Evolutionary conservation across 371 early-diverging fungal species (phyloP).

Genomic region (Gilbertella persicaria): DNA sequence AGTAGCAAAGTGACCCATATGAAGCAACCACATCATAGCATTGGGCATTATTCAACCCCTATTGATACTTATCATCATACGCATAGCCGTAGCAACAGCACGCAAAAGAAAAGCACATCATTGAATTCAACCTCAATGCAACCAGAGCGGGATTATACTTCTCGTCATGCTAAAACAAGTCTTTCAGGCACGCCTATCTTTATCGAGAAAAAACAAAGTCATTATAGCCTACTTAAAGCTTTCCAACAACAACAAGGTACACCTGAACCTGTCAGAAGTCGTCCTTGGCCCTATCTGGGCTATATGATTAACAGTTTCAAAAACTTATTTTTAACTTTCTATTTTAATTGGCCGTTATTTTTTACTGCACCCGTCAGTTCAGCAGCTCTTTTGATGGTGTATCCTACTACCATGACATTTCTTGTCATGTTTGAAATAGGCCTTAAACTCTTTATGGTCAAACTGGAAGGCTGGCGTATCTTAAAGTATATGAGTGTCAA

Average conservation of each 20-base stretch:
- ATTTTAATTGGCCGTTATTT: slow-evolving; percentile 33
- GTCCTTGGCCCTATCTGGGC: slow-evolving; percentile 18
- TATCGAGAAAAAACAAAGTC: slow-evolving; percentile 2
- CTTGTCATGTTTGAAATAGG: slow-evolving; percentile 27
- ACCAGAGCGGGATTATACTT: neutral
- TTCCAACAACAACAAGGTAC: slow-evolving; percentile 8
- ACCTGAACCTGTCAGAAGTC: slow-evolving; percentile 17
- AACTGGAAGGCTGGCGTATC: slow-evolving; percentile 22
- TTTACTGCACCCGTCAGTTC: slow-evolving; percentile 34
- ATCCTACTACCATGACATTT: slow-evolving; percentile 21
- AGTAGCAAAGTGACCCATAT: slow-evolving; percentile 8
- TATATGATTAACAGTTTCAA: slow-evolving; percentile 25
- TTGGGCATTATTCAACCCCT: neutral
- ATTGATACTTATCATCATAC: neutral
- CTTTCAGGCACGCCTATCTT: slow-evolving; percentile 10
- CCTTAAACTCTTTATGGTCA: slow-evolving; percentile 30
- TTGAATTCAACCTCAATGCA: neutral
- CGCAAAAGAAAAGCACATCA: neutral
- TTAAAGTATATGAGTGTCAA: slow-evolving; percentile 19
- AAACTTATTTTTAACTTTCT: slow-evolving; percentile 27
- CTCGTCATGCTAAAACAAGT: slow-evolving; percentile 8
- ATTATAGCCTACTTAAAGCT: neutral
- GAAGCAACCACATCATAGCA: slow-evolving; percentile 4
- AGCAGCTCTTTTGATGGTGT: slow-evolving; percentile 17
- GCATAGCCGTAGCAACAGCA: neutral